These are phyloP conservation scores for Erythrophleum fordii DNA, from an alignment of 306 rosid species.

Conservation along the genomic window DNA sequence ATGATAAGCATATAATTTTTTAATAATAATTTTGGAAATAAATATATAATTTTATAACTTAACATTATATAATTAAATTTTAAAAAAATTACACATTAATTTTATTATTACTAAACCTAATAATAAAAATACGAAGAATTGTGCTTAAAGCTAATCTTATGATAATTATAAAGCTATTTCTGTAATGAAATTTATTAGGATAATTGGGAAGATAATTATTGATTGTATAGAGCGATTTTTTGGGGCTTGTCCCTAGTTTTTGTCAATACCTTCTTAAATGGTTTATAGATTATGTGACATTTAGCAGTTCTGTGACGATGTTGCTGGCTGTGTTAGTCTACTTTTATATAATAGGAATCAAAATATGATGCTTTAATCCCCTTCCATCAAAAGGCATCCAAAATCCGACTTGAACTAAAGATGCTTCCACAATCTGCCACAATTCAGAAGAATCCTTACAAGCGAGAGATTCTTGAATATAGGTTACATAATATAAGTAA, in stretches of 20 bases:
- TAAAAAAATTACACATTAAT: no score
- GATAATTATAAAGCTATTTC: background rate
- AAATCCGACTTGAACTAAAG: background rate
- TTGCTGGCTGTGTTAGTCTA: no score
- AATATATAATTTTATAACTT: no score
- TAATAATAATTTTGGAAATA: no score
- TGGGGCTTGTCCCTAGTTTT: background rate
- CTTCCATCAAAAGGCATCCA: slow-evolving; percentile 1
- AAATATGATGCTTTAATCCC: no score
- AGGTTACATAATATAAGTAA: no score
- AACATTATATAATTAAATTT: no score
- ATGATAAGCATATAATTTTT: no score
- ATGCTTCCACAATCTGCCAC: background rate
- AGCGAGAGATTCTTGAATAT: no score
- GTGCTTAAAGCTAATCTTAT: background rate
- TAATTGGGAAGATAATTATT: background rate
- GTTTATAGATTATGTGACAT: background rate
- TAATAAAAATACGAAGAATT: background rate
- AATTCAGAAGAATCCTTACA: background rate
- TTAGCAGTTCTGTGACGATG: background rate
- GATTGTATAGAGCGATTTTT: background rate
- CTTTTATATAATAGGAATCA: no score
- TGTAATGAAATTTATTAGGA: background rate
- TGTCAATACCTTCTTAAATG: no score
- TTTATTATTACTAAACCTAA: no score